phyloP scores from a whole-genome alignment of 2,329 filamentous ascomycete genomes.

The Diaporthe citrichinensis region DNA sequence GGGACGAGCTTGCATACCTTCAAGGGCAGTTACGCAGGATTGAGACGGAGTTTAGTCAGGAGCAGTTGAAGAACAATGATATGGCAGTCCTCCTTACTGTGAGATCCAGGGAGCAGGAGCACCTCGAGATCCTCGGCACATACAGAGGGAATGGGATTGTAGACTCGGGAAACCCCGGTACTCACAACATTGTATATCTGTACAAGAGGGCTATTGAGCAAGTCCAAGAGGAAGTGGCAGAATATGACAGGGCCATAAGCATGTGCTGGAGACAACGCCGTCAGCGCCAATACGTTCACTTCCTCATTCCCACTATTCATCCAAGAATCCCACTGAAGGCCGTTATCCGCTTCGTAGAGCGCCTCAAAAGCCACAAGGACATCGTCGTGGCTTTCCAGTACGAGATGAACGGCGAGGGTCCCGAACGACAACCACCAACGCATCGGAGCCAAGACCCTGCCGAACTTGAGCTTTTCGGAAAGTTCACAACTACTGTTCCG shows the following conservation, averaged over 20 bases:
- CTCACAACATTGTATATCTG: neutral
- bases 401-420: neutral
- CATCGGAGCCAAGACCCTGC: neutral
- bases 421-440: neutral
- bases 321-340: neutral
- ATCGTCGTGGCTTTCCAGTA: neutral
- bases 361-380: neutral
- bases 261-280: neutral
- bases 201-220: neutral
- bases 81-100: neutral
- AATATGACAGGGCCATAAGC: neutral
- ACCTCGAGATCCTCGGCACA: neutral
- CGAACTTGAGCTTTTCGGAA: neutral
- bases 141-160: neutral
- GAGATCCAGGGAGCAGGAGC: neutral
- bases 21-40: neutral
- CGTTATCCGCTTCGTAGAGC: neutral
- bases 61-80: conserved; percentile 1
- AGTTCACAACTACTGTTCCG: neutral
- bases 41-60: neutral
- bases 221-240: neutral
- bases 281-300: neutral
- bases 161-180: neutral
- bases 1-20: neutral
- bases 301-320: neutral